Evolutionary conservation across 2,329 filamentous ascomycete species (phyloP), one percentile per base, ranked within the genome.

Genomic region (Apiospora arundinis): DNA sequence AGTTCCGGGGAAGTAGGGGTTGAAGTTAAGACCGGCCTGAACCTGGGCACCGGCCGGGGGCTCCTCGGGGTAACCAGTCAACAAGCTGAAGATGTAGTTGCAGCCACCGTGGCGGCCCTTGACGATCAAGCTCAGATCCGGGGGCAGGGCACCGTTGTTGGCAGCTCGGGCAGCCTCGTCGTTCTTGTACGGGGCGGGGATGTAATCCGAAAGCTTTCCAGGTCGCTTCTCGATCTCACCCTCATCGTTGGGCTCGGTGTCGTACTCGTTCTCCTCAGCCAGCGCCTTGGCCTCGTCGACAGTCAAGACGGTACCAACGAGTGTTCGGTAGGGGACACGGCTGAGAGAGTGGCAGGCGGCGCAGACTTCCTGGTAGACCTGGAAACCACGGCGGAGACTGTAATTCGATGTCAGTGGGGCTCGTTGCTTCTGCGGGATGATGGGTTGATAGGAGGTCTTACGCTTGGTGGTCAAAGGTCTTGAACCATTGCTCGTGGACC

Each of bases 1-100:
- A 78, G 96, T 98, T 82, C 96, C 96, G 72, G 96, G 96, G 92
- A 99, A 99, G 90, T 98, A 99, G 73, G 96, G 96, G 91, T 99
- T 99, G 91, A 99, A 99, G 92, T 98, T 98, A 85, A 99, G 92
- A 80, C 96, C 96, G 74, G 92, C 91, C 78, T 91, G 92, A 73
- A 99, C 92, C 78, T 89, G 86, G 74, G 93, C 95, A 82, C 96
- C 96, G 69, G 96, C 94, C 70, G 96, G 96, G 73, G 94, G 89
- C 86, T 99, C 96, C 77, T 99, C 96, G 73, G 96, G 96, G 85
- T 99, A 99, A 78, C 96, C 96, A 71, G 96, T 99, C 81, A 99
- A 87, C 83, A 99, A 89, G 83, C 88, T 94, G 91, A 98, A 99
- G 87, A 99, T 94, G 90, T 99, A 99, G 87, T 99, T 89, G 90